A percentile compares a stretch with the other conserved stretches of the same genome.
These are phyloP conservation scores for Dactylellina cionopaga DNA, from an alignment of 2,329 filamentous ascomycete genomes.

Conservation along the genomic window DNA sequence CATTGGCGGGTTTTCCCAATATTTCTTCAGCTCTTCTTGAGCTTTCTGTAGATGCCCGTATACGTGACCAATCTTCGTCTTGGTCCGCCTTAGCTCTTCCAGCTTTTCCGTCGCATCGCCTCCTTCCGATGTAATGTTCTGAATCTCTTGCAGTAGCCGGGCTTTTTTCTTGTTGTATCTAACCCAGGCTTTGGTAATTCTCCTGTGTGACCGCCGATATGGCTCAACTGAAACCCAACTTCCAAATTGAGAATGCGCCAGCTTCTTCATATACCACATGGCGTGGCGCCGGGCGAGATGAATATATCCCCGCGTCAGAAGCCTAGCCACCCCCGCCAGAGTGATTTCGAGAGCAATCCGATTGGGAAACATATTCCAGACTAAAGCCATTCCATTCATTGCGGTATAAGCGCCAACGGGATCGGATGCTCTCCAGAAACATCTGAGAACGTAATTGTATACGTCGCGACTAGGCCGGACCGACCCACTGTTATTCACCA, in stretches of 20 bases:
- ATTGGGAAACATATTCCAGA: slow-evolving; percentile 27
- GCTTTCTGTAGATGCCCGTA: background rate
- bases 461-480: slow-evolving; percentile 5
- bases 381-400: slow-evolving; percentile 44
- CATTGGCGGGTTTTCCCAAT: slow-evolving; percentile 27
- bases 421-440: slow-evolving; percentile 30
- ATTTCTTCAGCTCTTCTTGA: slow-evolving; percentile 22
- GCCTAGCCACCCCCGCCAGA: slow-evolving; percentile 21
- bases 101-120: slow-evolving; percentile 13
- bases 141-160: background rate
- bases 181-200: slow-evolving; percentile 15
- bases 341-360: slow-evolving; percentile 24
- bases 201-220: slow-evolving; percentile 3
- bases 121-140: background rate
- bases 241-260: slow-evolving; percentile 18
- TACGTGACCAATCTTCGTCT: slow-evolving; percentile 1
- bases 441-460: slow-evolving; percentile 25
- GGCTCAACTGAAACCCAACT: background rate
- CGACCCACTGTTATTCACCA: slow-evolving; percentile 30
- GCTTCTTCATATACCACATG: slow-evolving; percentile 41
- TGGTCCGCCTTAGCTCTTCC: background rate
- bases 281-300: slow-evolving; percentile 22
- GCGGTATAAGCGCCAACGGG: slow-evolving; percentile 44
- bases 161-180: slow-evolving; percentile 11
- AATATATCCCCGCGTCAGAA: background rate